Evolutionary conservation across 1,284 basidiomycete genomes (phyloP).

Genomic region (Sporisorium graminicola): DNA sequence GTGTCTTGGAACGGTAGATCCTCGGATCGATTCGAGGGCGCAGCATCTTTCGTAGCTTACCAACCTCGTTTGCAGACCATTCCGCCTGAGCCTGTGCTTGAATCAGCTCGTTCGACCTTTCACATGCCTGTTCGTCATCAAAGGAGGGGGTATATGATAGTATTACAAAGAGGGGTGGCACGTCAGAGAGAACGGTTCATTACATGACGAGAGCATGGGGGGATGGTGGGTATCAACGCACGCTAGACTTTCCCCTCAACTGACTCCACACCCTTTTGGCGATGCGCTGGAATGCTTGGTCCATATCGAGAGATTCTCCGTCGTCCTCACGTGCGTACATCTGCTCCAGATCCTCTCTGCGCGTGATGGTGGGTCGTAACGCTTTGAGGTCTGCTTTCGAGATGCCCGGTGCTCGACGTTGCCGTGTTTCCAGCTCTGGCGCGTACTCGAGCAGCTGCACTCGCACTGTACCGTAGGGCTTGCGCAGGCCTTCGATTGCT

Average conservation of each 20-base stretch:
- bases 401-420: conserved; percentile 34
- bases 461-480: conserved; percentile 31
- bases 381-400: conserved; percentile 35
- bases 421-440: conserved; percentile 34
- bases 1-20: conserved; percentile 14
- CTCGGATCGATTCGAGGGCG: conserved; percentile 20
- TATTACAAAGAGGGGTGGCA: conserved; percentile 3
- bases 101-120: background rate
- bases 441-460: conserved; percentile 41
- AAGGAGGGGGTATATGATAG: conserved; percentile 13
- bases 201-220: background rate
- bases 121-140: conserved; percentile 1
- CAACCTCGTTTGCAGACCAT: background rate
- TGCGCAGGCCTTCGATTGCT: conserved; percentile 21
- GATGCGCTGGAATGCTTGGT: conserved; percentile 35
- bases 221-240: conserved; percentile 31
- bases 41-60: conserved; percentile 3
- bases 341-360: conserved; percentile 41
- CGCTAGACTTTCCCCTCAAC: conserved; percentile 3
- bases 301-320: conserved; percentile 45
- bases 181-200: conserved; percentile 8
- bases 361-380: conserved; percentile 16
- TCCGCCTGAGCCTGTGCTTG: background rate
- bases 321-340: conserved; percentile 33
- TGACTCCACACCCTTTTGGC: conserved; percentile 30